Evolutionary conservation across 2,329 filamentous ascomycete genomes (phyloP), one percentile per base, ranked within the genome.

Genomic region (Scytalidium sp.): DNA sequence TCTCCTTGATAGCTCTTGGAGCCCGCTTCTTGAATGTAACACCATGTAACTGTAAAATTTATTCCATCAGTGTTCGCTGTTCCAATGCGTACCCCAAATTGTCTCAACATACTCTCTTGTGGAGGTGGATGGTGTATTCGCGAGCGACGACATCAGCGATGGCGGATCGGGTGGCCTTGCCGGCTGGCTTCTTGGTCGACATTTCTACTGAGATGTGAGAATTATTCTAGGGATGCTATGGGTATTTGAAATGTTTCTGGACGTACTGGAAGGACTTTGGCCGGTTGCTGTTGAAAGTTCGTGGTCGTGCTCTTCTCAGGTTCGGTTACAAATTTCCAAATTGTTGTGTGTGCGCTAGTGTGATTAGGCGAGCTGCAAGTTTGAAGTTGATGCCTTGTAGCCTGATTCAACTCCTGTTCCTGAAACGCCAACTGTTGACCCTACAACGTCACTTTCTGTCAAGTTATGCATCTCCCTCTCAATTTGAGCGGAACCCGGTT

Each of bases 111-210:
- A 95, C 90, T 79, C 93, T 88, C 89, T 96, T 97, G 90, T 99
- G 94, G 69, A 99, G 81, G 85, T 99, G 93, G 81, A 99, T 97
- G 78, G 94, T 99, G 87, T 99, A 99, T 84, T 99, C 95, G 84
- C 94, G 90, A 70, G 94, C 87, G 76, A 99, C 93, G 73, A 99
- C 95, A 79, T 99, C 93, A 78, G 90, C 87, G 77, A 99, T 96
- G 81, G 95, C 95, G 77, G 90, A 96, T 74, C 92, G 90, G 69
- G 76, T 74, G 65, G 75, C 67, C 79, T 87, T 88, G 81, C 86
- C 87, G 67, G 80, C 72, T 60, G 79, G 76, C 78, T 84, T 87
- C 78, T 84, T 82, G 61, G 71, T 68, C 72, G 84, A 85, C 83
- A 87, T 87, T 72, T 79, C 78, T 83, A 71, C 56, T 65, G 32